Conservation (phyloP, 1,139 yeast genomes). For the Sugiyamaella paludigena region DNA sequence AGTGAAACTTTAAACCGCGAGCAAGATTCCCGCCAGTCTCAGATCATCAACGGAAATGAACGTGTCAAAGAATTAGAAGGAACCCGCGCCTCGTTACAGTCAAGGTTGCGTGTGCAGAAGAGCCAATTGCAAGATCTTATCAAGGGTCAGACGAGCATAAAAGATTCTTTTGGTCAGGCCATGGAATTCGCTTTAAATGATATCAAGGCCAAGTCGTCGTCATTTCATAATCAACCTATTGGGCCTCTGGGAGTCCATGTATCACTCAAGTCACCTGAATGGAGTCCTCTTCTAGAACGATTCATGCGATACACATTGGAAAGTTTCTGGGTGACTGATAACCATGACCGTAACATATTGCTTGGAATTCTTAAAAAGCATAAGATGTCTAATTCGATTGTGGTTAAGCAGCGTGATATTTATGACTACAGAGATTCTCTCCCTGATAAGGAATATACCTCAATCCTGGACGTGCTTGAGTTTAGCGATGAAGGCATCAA, state of each 20-base stretch:
- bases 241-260: constrained; percentile 80
- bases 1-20: constrained; percentile 4
- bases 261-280: constrained; percentile 55
- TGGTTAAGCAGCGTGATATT: constrained; percentile 54
- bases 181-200: constrained; percentile 45
- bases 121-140: background rate
- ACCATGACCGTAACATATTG: constrained; percentile 56
- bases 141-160: constrained; percentile 3
- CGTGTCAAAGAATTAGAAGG: background rate
- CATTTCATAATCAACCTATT: constrained; percentile 54
- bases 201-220: constrained; percentile 36
- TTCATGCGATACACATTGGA: constrained; percentile 49
- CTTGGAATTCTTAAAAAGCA: constrained; percentile 44
- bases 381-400: constrained; percentile 40
- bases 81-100: background rate
- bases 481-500: constrained; percentile 54
- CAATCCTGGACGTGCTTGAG: constrained; percentile 60
- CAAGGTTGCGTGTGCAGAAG: background rate
- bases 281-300: constrained; percentile 63
- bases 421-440: constrained; percentile 50
- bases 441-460: constrained; percentile 41
- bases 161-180: constrained; percentile 47
- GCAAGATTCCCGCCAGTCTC: background rate
- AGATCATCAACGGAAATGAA: background rate
- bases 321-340: constrained; percentile 66